Base-by-base conservation (phyloP, 2,329 filamentous ascomycete species). In the Cercospora nicotianae region DNA sequence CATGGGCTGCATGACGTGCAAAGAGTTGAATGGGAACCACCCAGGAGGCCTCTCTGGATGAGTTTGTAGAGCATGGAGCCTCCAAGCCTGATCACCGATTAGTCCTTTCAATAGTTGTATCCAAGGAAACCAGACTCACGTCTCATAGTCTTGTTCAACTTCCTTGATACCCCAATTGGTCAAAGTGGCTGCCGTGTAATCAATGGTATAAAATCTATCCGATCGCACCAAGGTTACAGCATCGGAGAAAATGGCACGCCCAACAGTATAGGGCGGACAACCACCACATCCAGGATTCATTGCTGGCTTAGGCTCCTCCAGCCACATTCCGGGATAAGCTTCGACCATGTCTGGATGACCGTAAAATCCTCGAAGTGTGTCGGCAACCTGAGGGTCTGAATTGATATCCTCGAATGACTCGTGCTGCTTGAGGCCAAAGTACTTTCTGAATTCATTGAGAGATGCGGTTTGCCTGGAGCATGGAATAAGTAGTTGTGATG, bases 321-420 rank as follows among this genome's bases (percentile, higher is more conserved):
- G 87, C 0, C 94, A 89, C 2, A 94, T 83, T 33, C 92, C 92
- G 0, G 92, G 90, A 75, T 94, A 95, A 60, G 94, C 82, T 79
- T 95, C 92, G 13, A 94, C 91, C 70, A 88, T 88, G 75, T 94
- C 92, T 0, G 91, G 91, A 75, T 93, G 90, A 68, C 91, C 90
- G 77, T 93, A 93, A 9, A 82, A 75, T 65, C 88, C 83, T 16
- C 85, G 83, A 4, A 93, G 83, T 28, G 87, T 83, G 59, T 90
- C 84, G 2, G 91, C 87, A 16, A 94, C 86, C 39, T 87, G 85
- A 0, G 89, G 89, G 72, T 95, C 90, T 0, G 89, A 88, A 78
- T 94, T 95, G 80, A 96, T 93, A 61, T 94, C 91, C 77, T 94
- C 91, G 68, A 96, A 96, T 0, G 84, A 90, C 23, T 89, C 87